Conservation (phyloP, 2,329 filamentous ascomycete genomes). For the Davidsoniella eucalypti region DNA sequence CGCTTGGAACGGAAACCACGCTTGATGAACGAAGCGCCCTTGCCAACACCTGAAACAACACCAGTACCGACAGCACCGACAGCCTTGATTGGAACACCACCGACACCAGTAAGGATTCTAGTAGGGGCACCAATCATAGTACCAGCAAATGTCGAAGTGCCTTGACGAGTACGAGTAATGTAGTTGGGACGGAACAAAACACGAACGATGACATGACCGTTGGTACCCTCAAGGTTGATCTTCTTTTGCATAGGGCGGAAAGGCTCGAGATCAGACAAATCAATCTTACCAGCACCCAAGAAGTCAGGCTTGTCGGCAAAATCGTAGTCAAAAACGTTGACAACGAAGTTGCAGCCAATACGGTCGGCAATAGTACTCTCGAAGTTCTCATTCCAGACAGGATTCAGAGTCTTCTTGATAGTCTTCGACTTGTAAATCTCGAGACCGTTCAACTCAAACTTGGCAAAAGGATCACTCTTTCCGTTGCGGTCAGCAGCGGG, state of each 20-base stretch:
- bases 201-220: conserved; percentile 63
- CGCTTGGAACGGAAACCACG: conserved; percentile 66
- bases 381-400: conserved; percentile 93
- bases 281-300: conserved; percentile 61
- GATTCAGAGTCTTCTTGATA: conserved; percentile 91
- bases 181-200: conserved; percentile 90
- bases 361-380: conserved; percentile 69
- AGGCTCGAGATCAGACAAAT: conserved; percentile 65
- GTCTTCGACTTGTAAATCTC: conserved; percentile 91
- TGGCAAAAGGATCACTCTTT: conserved; percentile 93
- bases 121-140: conserved; percentile 72
- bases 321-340: conserved; percentile 87
- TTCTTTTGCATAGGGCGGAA: conserved; percentile 65
- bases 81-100: conserved; percentile 83
- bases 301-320: conserved; percentile 90
- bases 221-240: conserved; percentile 72
- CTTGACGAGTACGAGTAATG: conserved; percentile 69
- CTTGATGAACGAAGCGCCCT: conserved; percentile 79
- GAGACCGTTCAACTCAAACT: conserved; percentile 77
- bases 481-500: conserved; percentile 90
- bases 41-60: conserved; percentile 40
- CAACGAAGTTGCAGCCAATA: conserved; percentile 66
- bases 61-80: conserved; percentile 59
- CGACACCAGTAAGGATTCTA: conserved; percentile 67
- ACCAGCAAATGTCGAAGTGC: conserved; percentile 81